Base-by-base conservation (phyloP, 1,284 basidiomycete species). In the Melanopsichium pennsylvanicum region DNA sequence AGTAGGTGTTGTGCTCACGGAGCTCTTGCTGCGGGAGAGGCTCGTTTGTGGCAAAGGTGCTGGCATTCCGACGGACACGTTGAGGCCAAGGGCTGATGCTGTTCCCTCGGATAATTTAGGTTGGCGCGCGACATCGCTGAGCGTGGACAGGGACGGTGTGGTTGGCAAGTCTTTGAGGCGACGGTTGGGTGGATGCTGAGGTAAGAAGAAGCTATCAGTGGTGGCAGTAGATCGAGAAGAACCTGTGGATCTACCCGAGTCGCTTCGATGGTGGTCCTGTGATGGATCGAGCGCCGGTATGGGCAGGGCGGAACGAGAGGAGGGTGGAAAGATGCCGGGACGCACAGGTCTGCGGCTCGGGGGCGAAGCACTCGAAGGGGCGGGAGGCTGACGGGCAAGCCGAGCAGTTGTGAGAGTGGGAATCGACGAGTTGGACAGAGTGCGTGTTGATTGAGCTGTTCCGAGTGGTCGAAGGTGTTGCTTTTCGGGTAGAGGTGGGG, bases 1-100 rank as follows among this genome's bases (percentile, higher is more conserved):
- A 1, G 59, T 71, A 6, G 69, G 69, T 25, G 64, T 71, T 5
- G 66, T 70, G 52, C 60, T 63, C 33, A 58, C 37, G 15, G 61
- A 70, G 51, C 66, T 70, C 25, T 59, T 52, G 43, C 61, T 57
- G 41, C 66, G 54, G 21, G 23, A 43, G 21, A 69, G 55, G 7
- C 23, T 29, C 16, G 49, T 10, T 1, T 50, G 13, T 18, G 48
- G 59, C 4, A 45, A 27, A 13, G 18, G 26, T 22, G 3, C 46
- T 26, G 4, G 29, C 25, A 5, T 21, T 23, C 3, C 42, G 13
- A 3, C 46, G 34, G 37, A 18, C 2, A 56, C 21, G n/a, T 56
- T 50, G 23, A 62, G 46, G 32, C 51, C 51, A 9, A 50, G 59
- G 12, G 37, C 42, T 4, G 42, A 45, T 4, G 47, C 22, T 1